Base-by-base conservation (phyloP, 192 early-diverging fungal species). In the Backusella sp. region DNA sequence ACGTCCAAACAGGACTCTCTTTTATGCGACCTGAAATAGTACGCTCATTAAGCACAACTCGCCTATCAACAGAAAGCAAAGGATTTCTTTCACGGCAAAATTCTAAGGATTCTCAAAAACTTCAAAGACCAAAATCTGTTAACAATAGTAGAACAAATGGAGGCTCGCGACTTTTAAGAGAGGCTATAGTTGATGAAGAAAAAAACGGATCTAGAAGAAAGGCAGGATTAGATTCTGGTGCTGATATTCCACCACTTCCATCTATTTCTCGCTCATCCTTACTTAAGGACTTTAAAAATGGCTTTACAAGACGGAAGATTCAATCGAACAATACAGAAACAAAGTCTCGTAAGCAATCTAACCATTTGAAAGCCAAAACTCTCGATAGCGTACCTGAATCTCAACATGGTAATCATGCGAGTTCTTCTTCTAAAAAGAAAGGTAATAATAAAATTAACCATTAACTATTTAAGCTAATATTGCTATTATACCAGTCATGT, bases 121-220 rank as follows among this genome's bases (percentile, higher is more conserved):
- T 14, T 28, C 41, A 49, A 69, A 69, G 39, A 37, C 68, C 30
- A 69, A 23, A 39, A 5, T 49, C 37, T 12, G 28, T 42, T 30
- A 72, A 52, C 21, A 46, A 46, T 49, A 30, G 42, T 46, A 44
- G 44, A 44, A 17, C 28, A n/a, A 49, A 23, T 15, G 36, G 28
- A 39, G 67, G 46, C 0, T 66, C 65, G 23, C 15, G 75, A 6
- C 62, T 71, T 21, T 46, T 71, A 44, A 41, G 70, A 30, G 70
- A 71, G 12, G 44, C 75, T 28, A 59, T 46, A 39, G 41, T 42
- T 8, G 73, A 62, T 26, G 73, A 65, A 21, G 73, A 28, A 35
- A 37, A 42, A 28, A 37, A 46, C n/a, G 37, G 41, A 28, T 2
- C 21, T 9, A 32, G 44, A 32, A 35, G 72, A 52, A 59, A 19